Evolutionary conservation across 2,329 filamentous ascomycete genomes (phyloP), one percentile per base, ranked within the genome.

Genomic region (Stagonosporopsis chrysanthemi): DNA sequence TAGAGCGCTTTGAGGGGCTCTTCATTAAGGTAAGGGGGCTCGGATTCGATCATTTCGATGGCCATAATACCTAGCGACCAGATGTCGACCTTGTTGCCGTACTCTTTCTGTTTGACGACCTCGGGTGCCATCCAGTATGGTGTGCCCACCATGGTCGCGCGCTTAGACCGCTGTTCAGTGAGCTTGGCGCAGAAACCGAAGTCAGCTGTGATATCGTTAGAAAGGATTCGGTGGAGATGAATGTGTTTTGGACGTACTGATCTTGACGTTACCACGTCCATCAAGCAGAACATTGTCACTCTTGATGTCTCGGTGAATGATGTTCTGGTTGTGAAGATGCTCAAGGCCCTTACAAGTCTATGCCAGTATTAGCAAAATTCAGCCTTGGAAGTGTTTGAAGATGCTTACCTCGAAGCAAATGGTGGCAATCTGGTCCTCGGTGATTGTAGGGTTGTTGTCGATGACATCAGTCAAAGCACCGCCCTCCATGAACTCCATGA

Each of bases 101-200:
- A 99, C 78, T 97, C 94, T 82, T 98, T 98, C 77, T 98, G 95
- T 82, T 98, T 98, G 75, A 99, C 95, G 41, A 99, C 95, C 78
- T 99, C 95, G 35, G 95, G 95, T 8, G 95, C 95, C 95, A 99
- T 99, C 95, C 95, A 99, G 83, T 98, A 99, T 15, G 95, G 95
- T 31, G 95, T 99, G 64, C 95, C 95, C 52, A 99, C 95, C 95
- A 99, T 98, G 56, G 95, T 99, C 40, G 94, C 93, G 77, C 95
- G 93, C 84, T 99, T 98, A 69, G 87, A 95, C 80, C 96, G 96
- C 64, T 92, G 89, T 75, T 98, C 95, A 33, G 94, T 98, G 61
- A 99, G 90, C 82, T 98, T 98, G 76, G 95, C 95, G 76, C 93
- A 98, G 85, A 99, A 98, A 66, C 95, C 95, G 75, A 99, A 99